A percentile compares a stretch with the other conserved stretches of the same genome.
These are phyloP conservation scores for Plantago lanceolata DNA, from an alignment of 305 asterid genomes.

Conservation along the genomic window DNA sequence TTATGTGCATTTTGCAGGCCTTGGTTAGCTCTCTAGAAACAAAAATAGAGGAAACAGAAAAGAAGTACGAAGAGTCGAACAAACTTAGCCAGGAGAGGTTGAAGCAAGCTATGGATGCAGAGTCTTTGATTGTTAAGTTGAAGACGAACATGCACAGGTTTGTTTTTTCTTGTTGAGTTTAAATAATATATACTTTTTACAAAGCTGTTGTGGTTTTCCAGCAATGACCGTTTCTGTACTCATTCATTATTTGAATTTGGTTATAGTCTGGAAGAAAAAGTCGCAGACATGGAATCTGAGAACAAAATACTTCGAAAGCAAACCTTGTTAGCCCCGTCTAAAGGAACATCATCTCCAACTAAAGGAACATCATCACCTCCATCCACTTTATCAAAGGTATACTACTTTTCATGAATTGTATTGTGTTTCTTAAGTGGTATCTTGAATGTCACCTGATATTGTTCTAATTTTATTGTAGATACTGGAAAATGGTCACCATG, in stretches of 20 bases:
- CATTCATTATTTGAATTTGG: slow-evolving; percentile 1
- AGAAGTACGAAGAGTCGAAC: slow-evolving; percentile 79
- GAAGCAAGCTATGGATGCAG: slow-evolving; percentile 90
- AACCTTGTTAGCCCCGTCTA: slow-evolving; percentile 52
- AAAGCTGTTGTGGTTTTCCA: slow-evolving; percentile 6
- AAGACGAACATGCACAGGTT: slow-evolving; percentile 80
- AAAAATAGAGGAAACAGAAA: slow-evolving; percentile 87
- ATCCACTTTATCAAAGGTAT: slow-evolving; percentile 50
- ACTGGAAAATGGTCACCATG: slow-evolving; percentile 75
- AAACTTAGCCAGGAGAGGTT: slow-evolving; percentile 91
- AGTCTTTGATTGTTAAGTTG: slow-evolving; percentile 78
- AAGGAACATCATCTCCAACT: slow-evolving; percentile 48
- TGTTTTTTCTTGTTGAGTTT: slow-evolving; percentile 11
- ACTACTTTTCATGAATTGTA: slow-evolving; percentile 14
- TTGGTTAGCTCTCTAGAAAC: slow-evolving; percentile 81
- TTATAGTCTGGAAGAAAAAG: slow-evolving; percentile 79
- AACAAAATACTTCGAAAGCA: slow-evolving; percentile 87
- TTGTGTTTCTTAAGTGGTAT: slow-evolving; percentile 11
- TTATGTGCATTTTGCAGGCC: slow-evolving; percentile 41
- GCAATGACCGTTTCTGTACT: slow-evolving; percentile 1
- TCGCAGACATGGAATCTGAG: slow-evolving; percentile 85
- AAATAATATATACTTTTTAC: slow-evolving; percentile 9
- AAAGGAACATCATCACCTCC: slow-evolving; percentile 47
- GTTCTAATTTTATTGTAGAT: slow-evolving; percentile 42
- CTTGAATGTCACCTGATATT: slow-evolving; percentile 24